Conservation (phyloP, 2,329 filamentous ascomycete genomes). For the Colletotrichum sp. region DNA sequence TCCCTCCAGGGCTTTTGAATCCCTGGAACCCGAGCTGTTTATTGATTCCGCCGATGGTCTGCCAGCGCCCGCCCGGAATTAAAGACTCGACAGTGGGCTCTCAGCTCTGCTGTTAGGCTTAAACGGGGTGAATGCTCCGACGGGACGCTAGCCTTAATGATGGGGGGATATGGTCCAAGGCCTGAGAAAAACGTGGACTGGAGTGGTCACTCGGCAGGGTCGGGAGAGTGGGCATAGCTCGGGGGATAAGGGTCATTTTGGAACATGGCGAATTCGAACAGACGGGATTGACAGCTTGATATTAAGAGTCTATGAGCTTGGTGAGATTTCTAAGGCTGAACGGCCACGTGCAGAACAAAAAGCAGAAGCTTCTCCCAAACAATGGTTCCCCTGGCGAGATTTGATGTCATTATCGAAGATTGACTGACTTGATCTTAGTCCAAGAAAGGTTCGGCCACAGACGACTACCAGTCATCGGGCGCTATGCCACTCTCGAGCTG, state of each 20-base stretch:
- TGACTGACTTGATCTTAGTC: not conserved
- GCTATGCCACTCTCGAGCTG: conserved; percentile 2
- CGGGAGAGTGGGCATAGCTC: not conserved
- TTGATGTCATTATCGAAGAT: not conserved
- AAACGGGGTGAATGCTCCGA: not conserved
- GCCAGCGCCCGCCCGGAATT: not conserved
- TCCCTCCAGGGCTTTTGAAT: not conserved
- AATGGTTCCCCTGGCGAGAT: not conserved
- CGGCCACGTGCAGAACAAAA: not conserved
- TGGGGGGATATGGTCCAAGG: not conserved
- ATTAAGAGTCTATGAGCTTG: not conserved
- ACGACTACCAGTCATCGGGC: not conserved
- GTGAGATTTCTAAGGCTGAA: accelerated
- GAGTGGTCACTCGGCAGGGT: not conserved
- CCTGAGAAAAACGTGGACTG: not conserved
- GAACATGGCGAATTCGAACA: accelerated
- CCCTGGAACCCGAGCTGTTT: not conserved
- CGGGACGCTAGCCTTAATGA: conserved; percentile 1
- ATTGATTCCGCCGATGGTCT: not conserved
- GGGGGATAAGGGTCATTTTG: not conserved
- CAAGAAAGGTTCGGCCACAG: not conserved
- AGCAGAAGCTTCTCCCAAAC: not conserved
- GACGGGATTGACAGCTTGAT: not conserved
- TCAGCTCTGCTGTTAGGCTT: not conserved
- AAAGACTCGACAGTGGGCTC: not conserved